Percentiles rank a stretch among this genome's conserved stretches.
phyloP scores from a whole-genome alignment of 805 yeast species.

The Nadsonia fulvescens region DNA sequence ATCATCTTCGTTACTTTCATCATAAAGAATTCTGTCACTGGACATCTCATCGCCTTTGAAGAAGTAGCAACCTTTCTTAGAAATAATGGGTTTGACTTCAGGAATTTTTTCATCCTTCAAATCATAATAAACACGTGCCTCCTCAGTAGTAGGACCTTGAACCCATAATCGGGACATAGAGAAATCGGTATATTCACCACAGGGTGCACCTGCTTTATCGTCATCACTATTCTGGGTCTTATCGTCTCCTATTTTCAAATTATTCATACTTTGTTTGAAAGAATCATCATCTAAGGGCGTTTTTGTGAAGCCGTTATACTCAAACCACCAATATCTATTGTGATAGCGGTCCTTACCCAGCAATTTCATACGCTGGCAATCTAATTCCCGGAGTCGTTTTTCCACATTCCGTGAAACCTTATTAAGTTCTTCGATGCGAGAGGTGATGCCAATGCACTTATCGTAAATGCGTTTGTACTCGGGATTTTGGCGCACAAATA shows the following conservation, averaged over 20 bases:
- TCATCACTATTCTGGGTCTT: slow-evolving; percentile 25
- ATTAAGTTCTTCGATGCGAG: slow-evolving; percentile 32
- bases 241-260: slow-evolving; percentile 7
- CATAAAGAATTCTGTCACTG: slow-evolving; percentile 9
- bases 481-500: too few species aligned
- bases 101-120: slow-evolving; percentile 1
- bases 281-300: slow-evolving; percentile 1
- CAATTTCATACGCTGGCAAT: slow-evolving; percentile 55
- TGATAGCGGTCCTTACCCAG: slow-evolving; percentile 71
- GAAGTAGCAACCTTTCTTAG: too few species aligned
- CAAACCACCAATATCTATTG: slow-evolving; percentile 94
- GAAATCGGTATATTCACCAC: slow-evolving; percentile 20
- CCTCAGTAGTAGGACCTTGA: slow-evolving; percentile 64
- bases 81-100: too few species aligned
- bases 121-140: slow-evolving; percentile 20
- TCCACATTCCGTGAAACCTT: slow-evolving; percentile 37
- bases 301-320: slow-evolving; percentile 49
- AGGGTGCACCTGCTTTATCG: slow-evolving; percentile 28
- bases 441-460: too few species aligned
- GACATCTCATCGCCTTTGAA: background rate
- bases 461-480: slow-evolving; percentile 19
- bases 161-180: slow-evolving; percentile 77
- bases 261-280: too few species aligned
- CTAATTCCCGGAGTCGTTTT: slow-evolving; percentile 30
- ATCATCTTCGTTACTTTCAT: background rate